Evolutionary conservation across 139 green algal species (phyloP).

Genomic region (Closterium sp.): DNA sequence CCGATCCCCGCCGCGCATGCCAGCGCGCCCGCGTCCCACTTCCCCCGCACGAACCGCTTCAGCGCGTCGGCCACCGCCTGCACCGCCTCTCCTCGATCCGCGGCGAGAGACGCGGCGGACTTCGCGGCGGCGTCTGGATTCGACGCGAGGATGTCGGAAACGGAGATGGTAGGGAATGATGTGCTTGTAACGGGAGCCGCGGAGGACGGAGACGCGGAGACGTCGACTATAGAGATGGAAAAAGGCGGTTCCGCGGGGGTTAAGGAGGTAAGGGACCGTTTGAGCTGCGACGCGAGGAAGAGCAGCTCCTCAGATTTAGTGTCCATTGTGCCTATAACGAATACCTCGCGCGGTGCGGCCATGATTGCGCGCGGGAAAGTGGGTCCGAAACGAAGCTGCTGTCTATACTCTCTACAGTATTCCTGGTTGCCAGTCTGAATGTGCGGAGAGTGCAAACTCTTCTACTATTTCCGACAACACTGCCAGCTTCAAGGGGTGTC

Average conservation of each 20-base stretch:
- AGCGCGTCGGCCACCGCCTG: background rate
- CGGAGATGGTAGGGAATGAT: background rate
- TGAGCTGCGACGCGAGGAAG: background rate
- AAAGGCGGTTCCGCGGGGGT: background rate
- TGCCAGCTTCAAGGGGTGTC: too few species aligned
- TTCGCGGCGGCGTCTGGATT: background rate
- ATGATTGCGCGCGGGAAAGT: background rate
- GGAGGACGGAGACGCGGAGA: background rate
- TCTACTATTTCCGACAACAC: too few species aligned
- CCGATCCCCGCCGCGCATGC: background rate
- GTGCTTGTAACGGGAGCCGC: background rate
- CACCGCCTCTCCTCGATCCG: constrained; percentile 1
- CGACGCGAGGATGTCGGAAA: background rate
- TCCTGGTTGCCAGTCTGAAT: too few species aligned
- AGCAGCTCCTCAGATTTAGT: background rate
- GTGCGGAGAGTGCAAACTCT: too few species aligned
- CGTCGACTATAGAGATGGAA: background rate
- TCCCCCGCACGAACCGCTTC: background rate
- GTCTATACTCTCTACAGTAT: too few species aligned
- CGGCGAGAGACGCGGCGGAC: background rate
- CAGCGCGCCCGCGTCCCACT: background rate
- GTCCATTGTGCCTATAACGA: constrained; percentile 3
- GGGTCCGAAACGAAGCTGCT: background rate
- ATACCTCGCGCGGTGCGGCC: background rate
- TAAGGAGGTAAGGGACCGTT: background rate